Percentiles rank a stretch among this genome's conserved stretches.
These are phyloP conservation scores for Cryomyces minteri DNA, from an alignment of 495 filamentous ascomycete genomes.

Conservation along the genomic window DNA sequence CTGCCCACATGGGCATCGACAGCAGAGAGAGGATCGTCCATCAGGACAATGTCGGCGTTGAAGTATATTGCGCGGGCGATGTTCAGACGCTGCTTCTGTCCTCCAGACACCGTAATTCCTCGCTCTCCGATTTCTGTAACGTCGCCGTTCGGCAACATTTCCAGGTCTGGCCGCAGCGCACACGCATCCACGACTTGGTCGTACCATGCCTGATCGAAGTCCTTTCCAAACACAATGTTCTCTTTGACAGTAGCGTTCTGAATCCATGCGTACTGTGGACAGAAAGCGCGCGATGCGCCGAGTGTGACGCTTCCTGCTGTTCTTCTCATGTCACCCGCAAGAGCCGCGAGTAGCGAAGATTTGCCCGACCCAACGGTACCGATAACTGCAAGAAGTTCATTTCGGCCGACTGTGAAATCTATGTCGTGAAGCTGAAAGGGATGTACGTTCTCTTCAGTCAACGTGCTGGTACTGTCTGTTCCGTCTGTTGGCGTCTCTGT, in stretches of 20 bases:
- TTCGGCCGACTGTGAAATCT: slow-evolving; percentile 52
- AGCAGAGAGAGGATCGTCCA: slow-evolving; percentile 35
- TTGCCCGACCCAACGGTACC: slow-evolving; percentile 86
- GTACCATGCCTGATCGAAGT: slow-evolving; percentile 49
- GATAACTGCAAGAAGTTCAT: slow-evolving; percentile 81
- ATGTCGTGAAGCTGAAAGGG: slow-evolving; percentile 71
- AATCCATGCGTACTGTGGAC: slow-evolving; percentile 95
- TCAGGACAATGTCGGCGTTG: slow-evolving; percentile 27
- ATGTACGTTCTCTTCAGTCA: slow-evolving; percentile 20
- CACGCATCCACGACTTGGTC: slow-evolving; percentile 41
- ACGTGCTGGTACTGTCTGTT: slow-evolving; percentile 27
- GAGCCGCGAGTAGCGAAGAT: slow-evolving; percentile 70
- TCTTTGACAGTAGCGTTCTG: slow-evolving; percentile 74
- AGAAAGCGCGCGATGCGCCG: slow-evolving; percentile 69
- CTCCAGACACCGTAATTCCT: slow-evolving; percentile 66
- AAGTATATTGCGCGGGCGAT: slow-evolving; percentile 38
- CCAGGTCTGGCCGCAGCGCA: slow-evolving; percentile 50
- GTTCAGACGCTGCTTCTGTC: slow-evolving; percentile 66
- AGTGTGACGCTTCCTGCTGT: slow-evolving; percentile 54
- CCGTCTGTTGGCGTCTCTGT: slow-evolving; percentile 5
- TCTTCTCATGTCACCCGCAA: slow-evolving; percentile 87
- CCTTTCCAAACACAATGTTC: slow-evolving; percentile 83
- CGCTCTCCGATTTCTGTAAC: slow-evolving; percentile 60
- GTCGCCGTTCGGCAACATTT: slow-evolving; percentile 59
- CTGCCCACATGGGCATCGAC: slow-evolving; percentile 45